Base-by-base conservation (phyloP, 1,139 yeast species). In the Hanseniaspora gamundiae region DNA sequence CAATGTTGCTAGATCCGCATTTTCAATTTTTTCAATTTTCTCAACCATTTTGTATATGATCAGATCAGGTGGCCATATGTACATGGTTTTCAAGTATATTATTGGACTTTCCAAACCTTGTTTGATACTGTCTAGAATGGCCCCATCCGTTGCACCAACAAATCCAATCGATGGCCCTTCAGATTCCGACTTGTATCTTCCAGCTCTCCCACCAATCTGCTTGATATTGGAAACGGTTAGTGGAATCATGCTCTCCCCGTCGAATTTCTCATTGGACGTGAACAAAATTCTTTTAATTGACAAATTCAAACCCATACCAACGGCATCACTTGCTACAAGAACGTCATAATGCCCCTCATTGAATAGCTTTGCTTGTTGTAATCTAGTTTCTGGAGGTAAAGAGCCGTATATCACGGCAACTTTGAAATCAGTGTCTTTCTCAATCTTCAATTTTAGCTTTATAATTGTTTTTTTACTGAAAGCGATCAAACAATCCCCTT, bases 141-240 rank as follows among this genome's bases (percentile, higher is more conserved):
- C 56, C 2, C 55, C 47, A 16, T 64, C 61, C 46, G 76, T 64
- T 0, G 87, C 76, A 0, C 82, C 70, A 1, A 83, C 81, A 48
- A 71, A 72, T 24, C 94, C 93, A 24, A 62, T 53, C 1, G 73
- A 58, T 9, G 59, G 38, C 48, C 44, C 48, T 14, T 48, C 56
- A 2, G 44, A 49, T 9, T 35, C 52, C 6, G 62, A 60, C 48
- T 68, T 69, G 55, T 67, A 91, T 48, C 99, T 65, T 1, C 99
- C 99, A 0, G 98, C 98, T 51, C 99, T 69, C 1, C 99, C 99
- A 2, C 94, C 97, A 50, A 91, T 91, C 61, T 91, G 99, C 59
- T 86, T 86, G 26, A 81, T 73, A 45, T 80, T 78, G 0, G 94
- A 80, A 3, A 73, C 66, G 0, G 81, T 67, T 36, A 88, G 61